phyloP scores from a whole-genome alignment of 345 rosid species.

The Odontarrhena argentea region DNA sequence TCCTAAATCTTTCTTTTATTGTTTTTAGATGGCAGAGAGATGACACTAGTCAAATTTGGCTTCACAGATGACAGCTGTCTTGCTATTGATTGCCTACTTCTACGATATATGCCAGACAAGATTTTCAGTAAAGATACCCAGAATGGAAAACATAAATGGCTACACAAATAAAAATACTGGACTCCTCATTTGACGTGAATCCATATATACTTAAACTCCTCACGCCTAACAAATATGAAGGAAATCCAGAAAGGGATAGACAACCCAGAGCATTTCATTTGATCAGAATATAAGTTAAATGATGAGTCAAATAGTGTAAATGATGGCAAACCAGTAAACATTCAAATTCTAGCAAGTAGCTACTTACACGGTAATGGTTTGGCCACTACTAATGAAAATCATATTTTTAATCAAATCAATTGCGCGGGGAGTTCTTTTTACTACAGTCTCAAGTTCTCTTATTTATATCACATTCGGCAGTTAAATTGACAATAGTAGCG shows the following conservation, averaged over 20 bases:
- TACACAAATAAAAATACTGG: constrained; percentile 18
- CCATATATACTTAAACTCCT: not conserved
- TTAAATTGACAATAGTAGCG: constrained; percentile 11
- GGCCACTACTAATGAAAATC: constrained; percentile 13
- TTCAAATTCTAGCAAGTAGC: constrained; percentile 7
- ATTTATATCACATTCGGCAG: not conserved
- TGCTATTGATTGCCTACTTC: constrained; percentile 1
- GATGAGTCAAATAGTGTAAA: constrained; percentile 16
- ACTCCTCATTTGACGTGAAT: constrained; percentile 5
- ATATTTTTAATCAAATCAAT: constrained; percentile 3
- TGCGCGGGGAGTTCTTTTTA: not conserved
- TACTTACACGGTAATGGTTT: not conserved
- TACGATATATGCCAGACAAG: not conserved
- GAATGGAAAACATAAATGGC: constrained; percentile 6
- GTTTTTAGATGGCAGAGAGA: constrained; percentile 12
- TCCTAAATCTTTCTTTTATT: not conserved
- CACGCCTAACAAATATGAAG: not conserved
- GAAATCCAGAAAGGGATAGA: constrained; percentile 12
- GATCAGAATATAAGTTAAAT: constrained; percentile 3
- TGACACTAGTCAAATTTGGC: not conserved
- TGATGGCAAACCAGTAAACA: constrained; percentile 9
- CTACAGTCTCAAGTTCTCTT: constrained; percentile 2
- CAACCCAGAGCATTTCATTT: constrained; percentile 1
- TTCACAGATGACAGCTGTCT: constrained; percentile 1
- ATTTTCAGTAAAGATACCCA: constrained; percentile 13